Conservation (phyloP, 208 protist genomes). For the Vickermania ingenoplastis region DNA sequence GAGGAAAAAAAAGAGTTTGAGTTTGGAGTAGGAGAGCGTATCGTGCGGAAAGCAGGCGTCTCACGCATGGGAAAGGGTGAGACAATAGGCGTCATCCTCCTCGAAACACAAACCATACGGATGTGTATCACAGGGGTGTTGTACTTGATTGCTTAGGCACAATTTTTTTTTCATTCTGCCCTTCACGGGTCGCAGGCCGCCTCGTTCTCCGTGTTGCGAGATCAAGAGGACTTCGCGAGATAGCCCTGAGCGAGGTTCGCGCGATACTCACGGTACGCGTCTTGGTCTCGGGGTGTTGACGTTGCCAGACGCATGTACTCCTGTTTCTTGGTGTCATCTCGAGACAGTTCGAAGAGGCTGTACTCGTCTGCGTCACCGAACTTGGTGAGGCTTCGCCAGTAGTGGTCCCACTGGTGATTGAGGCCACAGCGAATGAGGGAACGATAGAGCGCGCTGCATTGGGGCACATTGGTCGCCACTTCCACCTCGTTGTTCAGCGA, state of each 20-base stretch:
- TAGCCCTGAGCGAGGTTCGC: slow-evolving; percentile 17
- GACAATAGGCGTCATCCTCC: no score
- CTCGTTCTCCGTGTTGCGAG: no score
- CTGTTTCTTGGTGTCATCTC: slow-evolving; percentile 69
- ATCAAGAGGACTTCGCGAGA: no score
- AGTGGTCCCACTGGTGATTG: slow-evolving; percentile 76
- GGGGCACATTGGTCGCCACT: slow-evolving; percentile 34
- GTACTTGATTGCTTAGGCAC: no score
- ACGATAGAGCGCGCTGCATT: slow-evolving; percentile 50
- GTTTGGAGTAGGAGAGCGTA: no score
- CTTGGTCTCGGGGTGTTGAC: slow-evolving; percentile 33
- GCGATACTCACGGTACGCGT: slow-evolving; percentile 11
- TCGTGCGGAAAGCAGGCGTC: no score
- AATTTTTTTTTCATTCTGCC: no score
- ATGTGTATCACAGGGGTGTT: no score
- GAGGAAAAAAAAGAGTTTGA: no score
- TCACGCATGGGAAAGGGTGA: no score
- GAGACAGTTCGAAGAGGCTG: slow-evolving; percentile 64
- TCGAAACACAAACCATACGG: no score
- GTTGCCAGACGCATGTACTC: slow-evolving; percentile 52
- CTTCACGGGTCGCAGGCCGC: no score
- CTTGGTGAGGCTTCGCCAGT: slow-evolving; percentile 65
- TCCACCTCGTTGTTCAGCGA: slow-evolving; percentile 34
- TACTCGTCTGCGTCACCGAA: slow-evolving; percentile 71
- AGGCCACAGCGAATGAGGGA: slow-evolving; percentile 65